Evolutionary conservation across 495 filamentous ascomycete genomes (phyloP), one percentile per base, ranked within the genome.

Genomic region (Geoglossum glabrum): DNA sequence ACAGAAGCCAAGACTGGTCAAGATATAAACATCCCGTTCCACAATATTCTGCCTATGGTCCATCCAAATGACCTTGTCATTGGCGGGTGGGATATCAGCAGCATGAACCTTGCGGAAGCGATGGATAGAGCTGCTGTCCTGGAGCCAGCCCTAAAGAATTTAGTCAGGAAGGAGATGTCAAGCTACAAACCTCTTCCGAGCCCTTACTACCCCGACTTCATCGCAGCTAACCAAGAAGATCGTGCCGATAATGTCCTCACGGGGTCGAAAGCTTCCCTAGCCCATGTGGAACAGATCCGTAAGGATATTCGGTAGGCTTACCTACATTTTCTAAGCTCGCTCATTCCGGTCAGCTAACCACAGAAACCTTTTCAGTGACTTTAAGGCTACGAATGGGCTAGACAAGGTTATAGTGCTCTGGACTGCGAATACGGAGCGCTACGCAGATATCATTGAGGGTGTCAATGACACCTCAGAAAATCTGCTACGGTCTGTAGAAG

Each of bases 121-220:
- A 97, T 97, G 93, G 92, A 98, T 66, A 84, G 92, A 66, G 92
- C 92, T 62, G 79, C 82, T 62, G 92, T 98, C 51, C 80, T 98
- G 43, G 90, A 98, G 74, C 92, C 92, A 34, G 81, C 84, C 49
- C 77, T 98, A 64, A 98, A 98, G 78, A 70, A 73, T 57, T 78
- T 83, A 60, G 86, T 98, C 62, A 82, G 83, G 71, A 92, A 95
- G 78, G 85, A 96, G 73, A 90, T 97, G 90, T 75, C 80, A 61
- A 73, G 74, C 62, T 85, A 97, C 82, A 82, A 83, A 65, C 92
- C 92, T 17, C 79, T 97, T 62, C 90, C 89, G 28, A 88, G 83
- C 71, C 85, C 96, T 73, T 98, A 97, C 79, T 98, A 98, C 68
- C 92, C 92, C 4, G 92, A 98, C 71, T 98, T 97, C 76, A 98